Evolutionary conservation across 202 grass and related monocot species (phyloP).

Genomic region (Saccharum hybrid): DNA sequence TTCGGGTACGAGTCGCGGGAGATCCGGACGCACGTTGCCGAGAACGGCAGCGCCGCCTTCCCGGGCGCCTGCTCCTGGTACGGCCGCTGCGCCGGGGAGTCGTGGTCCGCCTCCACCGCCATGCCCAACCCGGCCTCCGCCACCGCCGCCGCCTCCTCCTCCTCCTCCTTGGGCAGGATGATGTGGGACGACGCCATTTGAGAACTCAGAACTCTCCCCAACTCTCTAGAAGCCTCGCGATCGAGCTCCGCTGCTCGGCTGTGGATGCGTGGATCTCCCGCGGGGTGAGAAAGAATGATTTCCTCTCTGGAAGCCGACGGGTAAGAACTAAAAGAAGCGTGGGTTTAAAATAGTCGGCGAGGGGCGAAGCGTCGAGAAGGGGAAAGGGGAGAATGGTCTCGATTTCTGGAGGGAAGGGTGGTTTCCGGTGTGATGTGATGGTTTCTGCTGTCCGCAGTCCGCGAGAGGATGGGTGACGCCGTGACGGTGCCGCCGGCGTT

Average conservation of each 20-base stretch:
- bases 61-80: not conserved
- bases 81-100: conserved; percentile 44
- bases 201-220: not conserved
- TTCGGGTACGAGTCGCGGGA: conserved; percentile 72
- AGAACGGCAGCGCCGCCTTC: conserved; percentile 59
- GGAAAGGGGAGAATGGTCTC: conserved; percentile 36
- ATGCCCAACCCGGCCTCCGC: conserved; percentile 21
- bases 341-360: conserved; percentile 42
- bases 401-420: not conserved
- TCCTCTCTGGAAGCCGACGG: conserved; percentile 16
- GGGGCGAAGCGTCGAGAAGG: conserved; percentile 45
- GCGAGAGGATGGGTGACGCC: not conserved
- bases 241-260: not conserved
- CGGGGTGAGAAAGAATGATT: not conserved
- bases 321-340: not conserved
- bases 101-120: conserved; percentile 54
- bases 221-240: not conserved
- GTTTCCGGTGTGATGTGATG: conserved; percentile 32
- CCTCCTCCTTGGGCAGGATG: conserved; percentile 55
- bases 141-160: conserved; percentile 18
- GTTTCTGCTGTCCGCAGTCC: conserved; percentile 19
- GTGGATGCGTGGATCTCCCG: not conserved
- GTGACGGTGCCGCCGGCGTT: not conserved
- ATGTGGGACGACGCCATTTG: conserved; percentile 57
- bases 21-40: conserved; percentile 70